Evolutionary conservation across 441 rosid species (phyloP).

Genomic region (Adansonia grandidieri): DNA sequence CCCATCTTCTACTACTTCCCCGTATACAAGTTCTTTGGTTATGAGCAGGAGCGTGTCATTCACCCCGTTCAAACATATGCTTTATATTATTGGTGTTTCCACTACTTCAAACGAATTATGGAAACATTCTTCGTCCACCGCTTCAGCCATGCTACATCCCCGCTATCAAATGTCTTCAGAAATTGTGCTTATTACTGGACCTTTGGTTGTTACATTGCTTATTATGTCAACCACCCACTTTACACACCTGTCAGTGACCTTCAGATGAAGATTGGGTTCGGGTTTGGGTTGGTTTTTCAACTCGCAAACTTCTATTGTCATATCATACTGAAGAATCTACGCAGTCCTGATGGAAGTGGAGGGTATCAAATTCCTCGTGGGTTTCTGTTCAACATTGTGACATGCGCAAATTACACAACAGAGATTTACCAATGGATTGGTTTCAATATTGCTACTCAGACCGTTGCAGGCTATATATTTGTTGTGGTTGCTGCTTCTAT

Average conservation of each 20-base stretch:
- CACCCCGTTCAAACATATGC: conserved; percentile 94
- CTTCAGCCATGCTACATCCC: conserved; percentile 92
- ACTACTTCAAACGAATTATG: conserved; percentile 89
- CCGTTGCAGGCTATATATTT: conserved; percentile 83
- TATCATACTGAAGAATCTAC: conserved; percentile 75
- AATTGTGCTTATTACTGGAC: conserved; percentile 95
- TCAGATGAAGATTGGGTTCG: conserved; percentile 92
- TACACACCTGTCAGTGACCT: conserved; percentile 86
- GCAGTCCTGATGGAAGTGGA: conserved; percentile 65
- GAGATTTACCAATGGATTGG: conserved; percentile 98
- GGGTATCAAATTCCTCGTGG: conserved; percentile 92
- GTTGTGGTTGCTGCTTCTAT: conserved; percentile 72
- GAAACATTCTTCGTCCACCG: conserved; percentile 89
- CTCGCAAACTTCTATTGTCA: conserved; percentile 83
- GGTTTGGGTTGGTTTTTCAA: conserved; percentile 78
- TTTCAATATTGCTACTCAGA: conserved; percentile 91
- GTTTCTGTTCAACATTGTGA: conserved; percentile 87
- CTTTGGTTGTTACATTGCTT: conserved; percentile 80
- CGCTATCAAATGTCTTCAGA: conserved; percentile 81
- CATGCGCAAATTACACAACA: conserved; percentile 92
- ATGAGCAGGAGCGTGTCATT: conserved; percentile 54
- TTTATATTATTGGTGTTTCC: conserved; percentile 90
- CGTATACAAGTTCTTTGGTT: conserved; percentile 76
- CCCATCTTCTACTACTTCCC: conserved; percentile 87
- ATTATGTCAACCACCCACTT: conserved; percentile 83